These are phyloP conservation scores for Picochlorum sp. DNA, from an alignment of 139 green algal species.

Conservation along the genomic window DNA sequence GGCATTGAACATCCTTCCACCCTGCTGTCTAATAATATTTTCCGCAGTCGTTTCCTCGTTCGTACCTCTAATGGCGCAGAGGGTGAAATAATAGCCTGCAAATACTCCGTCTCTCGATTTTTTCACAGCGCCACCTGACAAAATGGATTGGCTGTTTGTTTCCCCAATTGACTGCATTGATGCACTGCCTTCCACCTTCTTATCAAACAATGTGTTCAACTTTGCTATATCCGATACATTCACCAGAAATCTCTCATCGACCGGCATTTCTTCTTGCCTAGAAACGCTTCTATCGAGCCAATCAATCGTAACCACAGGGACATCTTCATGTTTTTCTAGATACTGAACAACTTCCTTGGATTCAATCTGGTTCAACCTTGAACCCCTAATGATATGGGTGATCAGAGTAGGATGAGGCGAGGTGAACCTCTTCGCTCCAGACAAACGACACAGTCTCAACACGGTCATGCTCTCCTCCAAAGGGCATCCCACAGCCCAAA, in stretches of 20 bases:
- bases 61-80: conserved; percentile 22
- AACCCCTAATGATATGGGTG: conserved; percentile 32
- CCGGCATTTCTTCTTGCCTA: not conserved
- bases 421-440: conserved; percentile 25
- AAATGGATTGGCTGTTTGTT: not conserved
- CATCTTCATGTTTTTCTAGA: conserved; percentile 6
- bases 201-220: not conserved
- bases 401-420: conserved; percentile 11
- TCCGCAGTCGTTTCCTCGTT: not conserved
- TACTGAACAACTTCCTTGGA: conserved; percentile 3
- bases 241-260: conserved; percentile 7
- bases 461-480: conserved; percentile 19
- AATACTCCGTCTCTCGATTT: conserved; percentile 5
- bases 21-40: conserved; percentile 15
- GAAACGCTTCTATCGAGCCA: conserved; percentile 29
- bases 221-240: not conserved
- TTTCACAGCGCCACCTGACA: not conserved
- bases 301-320: conserved; percentile 23
- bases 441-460: conserved; percentile 16
- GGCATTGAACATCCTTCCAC: conserved; percentile 28
- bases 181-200: not conserved
- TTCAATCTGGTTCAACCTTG: not conserved
- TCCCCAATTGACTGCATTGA: not conserved
- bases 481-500: conserved; percentile 26
- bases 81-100: conserved; percentile 33